phyloP scores from a whole-genome alignment of 805 yeast species.

The Candida boleticola region DNA sequence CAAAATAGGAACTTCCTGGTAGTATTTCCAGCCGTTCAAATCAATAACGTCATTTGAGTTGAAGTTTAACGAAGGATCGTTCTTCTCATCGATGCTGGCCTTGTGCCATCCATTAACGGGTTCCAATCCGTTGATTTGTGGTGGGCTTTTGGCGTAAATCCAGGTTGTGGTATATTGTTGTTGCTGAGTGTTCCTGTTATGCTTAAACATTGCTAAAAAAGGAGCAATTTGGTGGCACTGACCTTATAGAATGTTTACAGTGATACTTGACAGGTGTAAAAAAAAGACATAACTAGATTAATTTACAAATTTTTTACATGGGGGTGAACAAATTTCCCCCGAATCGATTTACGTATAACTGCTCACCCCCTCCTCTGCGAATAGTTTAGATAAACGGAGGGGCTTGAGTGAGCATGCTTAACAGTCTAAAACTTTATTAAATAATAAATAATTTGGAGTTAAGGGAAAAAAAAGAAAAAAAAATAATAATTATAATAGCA shows the following conservation, averaged over 20 bases:
- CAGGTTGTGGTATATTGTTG: constrained; percentile 1
- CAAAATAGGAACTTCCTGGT: constrained; percentile 49
- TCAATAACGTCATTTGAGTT: constrained; percentile 42
- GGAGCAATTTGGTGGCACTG: no score
- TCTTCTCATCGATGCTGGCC: constrained; percentile 18
- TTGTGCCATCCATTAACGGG: constrained; percentile 37
- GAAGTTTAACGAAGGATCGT: constrained; percentile 9
- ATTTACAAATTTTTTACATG: no score
- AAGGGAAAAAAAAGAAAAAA: neutral
- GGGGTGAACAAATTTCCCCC: no score
- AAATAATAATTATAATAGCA: neutral
- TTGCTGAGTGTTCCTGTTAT: neutral
- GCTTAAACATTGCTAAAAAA: neutral
- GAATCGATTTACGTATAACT: no score
- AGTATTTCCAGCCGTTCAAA: constrained; percentile 34
- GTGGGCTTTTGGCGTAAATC: neutral
- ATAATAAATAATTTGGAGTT: no score
- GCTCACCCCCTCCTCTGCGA: no score
- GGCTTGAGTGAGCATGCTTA: no score
- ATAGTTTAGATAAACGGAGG: no score
- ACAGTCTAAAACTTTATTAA: no score
- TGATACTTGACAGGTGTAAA: no score
- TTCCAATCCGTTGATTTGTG: neutral
- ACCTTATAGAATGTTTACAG: no score
- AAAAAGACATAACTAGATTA: no score